A percentile compares a stretch with the other conserved stretches of the same genome.
phyloP scores from a whole-genome alignment of 2,329 filamentous ascomycete species.

The Fusarium tjaetaba region DNA sequence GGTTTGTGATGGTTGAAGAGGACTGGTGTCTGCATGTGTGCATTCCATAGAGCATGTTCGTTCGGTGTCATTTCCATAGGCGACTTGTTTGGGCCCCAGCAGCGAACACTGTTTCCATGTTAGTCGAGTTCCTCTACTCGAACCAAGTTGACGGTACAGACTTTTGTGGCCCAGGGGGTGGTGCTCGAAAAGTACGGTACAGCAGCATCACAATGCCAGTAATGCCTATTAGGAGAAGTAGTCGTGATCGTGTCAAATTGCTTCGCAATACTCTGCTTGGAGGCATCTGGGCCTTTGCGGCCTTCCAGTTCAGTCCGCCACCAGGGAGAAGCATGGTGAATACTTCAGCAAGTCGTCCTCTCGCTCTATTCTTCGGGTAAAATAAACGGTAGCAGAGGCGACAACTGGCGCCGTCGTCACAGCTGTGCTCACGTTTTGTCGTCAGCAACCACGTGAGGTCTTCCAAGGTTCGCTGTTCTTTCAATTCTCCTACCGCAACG shows the following conservation, averaged over 20 bases:
- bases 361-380: conserved; percentile 21
- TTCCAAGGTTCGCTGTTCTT: background rate
- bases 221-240: conserved; percentile 78
- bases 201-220: conserved; percentile 78
- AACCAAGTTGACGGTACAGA: conserved; percentile 52
- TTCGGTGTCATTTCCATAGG: conserved; percentile 95
- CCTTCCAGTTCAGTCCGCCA: conserved; percentile 92
- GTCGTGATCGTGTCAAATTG: conserved; percentile 79
- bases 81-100: conserved; percentile 94
- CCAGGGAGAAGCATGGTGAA: conserved; percentile 85
- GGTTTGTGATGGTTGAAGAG: conserved; percentile 96
- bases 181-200: conserved; percentile 86
- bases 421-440: conserved; percentile 8
- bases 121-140: conserved; percentile 41
- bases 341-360: conserved; percentile 38
- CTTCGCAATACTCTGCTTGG: conserved; percentile 77
- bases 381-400: conserved; percentile 19
- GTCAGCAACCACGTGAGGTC: conserved; percentile 18
- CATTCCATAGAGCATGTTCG: conserved; percentile 89
- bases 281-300: conserved; percentile 81
- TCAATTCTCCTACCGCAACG: conserved; percentile 3
- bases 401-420: conserved; percentile 8
- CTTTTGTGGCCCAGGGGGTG: conserved; percentile 91
- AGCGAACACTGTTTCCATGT: conserved; percentile 79
- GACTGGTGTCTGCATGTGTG: conserved; percentile 89